These are phyloP conservation scores for Suillus subluteus DNA, from an alignment of 768 basidiomycete genomes.

Conservation along the genomic window DNA sequence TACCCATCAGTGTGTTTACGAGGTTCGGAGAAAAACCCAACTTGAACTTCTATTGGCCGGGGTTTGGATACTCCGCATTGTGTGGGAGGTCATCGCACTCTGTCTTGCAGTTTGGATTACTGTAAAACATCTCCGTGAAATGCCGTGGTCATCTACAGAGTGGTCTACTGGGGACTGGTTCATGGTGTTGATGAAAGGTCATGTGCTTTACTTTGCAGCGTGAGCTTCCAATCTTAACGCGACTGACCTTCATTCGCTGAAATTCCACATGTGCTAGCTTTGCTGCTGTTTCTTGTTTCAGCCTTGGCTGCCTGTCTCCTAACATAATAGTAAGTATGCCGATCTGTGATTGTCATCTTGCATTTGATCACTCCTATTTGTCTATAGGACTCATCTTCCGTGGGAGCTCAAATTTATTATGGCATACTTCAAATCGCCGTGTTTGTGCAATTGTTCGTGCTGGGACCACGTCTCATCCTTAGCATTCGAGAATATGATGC, in stretches of 20 bases:
- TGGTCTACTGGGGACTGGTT: neutral
- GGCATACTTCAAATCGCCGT: neutral
- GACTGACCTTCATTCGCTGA: neutral
- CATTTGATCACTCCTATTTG: neutral
- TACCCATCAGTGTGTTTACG: neutral
- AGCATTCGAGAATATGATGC: neutral
- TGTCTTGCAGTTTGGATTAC: neutral
- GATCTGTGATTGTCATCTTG: neutral
- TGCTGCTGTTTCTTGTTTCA: conserved; percentile 3
- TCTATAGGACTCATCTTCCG: neutral
- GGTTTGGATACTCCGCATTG: neutral
- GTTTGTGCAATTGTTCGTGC: neutral
- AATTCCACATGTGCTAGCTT: neutral
- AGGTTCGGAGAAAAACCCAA: neutral
- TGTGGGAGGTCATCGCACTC: neutral
- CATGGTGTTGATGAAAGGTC: neutral
- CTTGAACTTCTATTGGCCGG: neutral
- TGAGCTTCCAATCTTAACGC: neutral
- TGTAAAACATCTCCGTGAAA: neutral
- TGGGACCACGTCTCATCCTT: neutral
- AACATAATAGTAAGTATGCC: neutral
- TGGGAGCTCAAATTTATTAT: neutral
- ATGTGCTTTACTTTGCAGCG: neutral
- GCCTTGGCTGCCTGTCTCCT: neutral
- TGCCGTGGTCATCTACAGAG: neutral